A percentile compares a stretch with the other conserved stretches of the same genome.
Conservation (phyloP, 768 basidiomycete genomes). For the Hydnum rufescens region DNA sequence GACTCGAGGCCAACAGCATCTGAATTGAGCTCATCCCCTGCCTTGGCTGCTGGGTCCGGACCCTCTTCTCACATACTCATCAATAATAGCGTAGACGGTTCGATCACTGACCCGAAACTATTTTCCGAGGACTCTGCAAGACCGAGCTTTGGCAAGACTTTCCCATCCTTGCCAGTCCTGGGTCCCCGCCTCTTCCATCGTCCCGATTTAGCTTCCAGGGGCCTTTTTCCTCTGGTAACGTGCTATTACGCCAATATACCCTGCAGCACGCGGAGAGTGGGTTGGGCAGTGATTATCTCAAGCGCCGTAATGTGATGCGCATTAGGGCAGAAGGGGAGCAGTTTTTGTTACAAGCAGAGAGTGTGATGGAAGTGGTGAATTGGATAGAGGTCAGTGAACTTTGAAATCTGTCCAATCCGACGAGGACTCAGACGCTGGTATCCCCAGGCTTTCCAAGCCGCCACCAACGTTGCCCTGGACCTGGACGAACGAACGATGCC, state of each 20-base stretch:
- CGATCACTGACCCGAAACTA: no score
- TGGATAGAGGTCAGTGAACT: slow-evolving; percentile 75
- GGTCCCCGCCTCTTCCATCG: no score
- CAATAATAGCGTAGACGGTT: no score
- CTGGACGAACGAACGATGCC: slow-evolving; percentile 87
- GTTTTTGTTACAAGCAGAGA: slow-evolving; percentile 78
- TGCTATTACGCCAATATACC: slow-evolving; percentile 51
- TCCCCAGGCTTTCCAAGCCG: slow-evolving; percentile 68
- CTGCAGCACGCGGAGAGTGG: slow-evolving; percentile 87
- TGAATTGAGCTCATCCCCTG: no score
- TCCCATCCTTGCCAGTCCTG: no score
- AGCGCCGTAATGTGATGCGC: slow-evolving; percentile 84
- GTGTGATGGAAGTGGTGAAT: slow-evolving; percentile 67
- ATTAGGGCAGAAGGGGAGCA: slow-evolving; percentile 89
- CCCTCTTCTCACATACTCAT: no score
- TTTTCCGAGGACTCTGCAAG: no score
- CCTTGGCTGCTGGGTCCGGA: no score
- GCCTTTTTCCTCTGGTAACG: slow-evolving; percentile 16
- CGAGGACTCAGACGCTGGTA: not conserved
- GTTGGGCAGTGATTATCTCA: slow-evolving; percentile 82
- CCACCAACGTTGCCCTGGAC: slow-evolving; percentile 80
- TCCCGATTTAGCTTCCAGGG: slow-evolving; percentile 12
- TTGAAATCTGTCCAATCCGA: slow-evolving; percentile 2
- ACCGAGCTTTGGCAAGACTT: no score
- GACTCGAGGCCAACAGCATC: no score